Base-by-base conservation (phyloP, 2,329 filamentous ascomycete genomes). In the Scedosporium apiospermum region DNA sequence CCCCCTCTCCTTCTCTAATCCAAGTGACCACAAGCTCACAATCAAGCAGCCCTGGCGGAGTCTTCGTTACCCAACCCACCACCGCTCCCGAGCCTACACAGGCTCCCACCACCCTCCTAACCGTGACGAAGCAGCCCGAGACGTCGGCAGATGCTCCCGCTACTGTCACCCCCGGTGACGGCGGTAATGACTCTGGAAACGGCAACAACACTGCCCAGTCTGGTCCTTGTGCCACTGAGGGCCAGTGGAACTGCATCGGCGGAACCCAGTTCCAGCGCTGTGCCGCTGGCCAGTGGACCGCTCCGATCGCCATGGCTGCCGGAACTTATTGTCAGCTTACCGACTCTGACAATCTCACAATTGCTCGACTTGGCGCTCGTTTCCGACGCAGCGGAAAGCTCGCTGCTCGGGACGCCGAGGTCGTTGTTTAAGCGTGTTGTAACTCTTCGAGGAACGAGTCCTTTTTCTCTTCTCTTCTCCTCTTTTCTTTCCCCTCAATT, bases 221-320 rank as follows among this genome's bases (percentile, higher is more conserved):
- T 58, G 38, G 42, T 65, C 69, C 66, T 27, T 87, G 85, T 74
- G 72, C 69, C 41, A 63, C 73, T 3, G 83, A 87, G 67, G 85
- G 85, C 21, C 67, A 71, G 16, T 88, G 82, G 82, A 82, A 83
- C 72, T 88, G 85, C 69, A 73, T 85, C 27, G 76, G 73, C 18
- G 83, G 83, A 59, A 73, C 71, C 26, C 75, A 78, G 59, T 88
- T 85, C 77, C 84, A 87, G 73, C 83, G 83, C 63, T 88, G 85
- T 67, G 84, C 82, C n/a, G 80, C 77, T 14, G 84, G 84, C 5
- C 67, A 71, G 62, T 88, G 85, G 85, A 78, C 80, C 18, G 68
- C 67, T 5, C 65, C 76, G 46, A 75, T 81, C 64, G 67, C 72
- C 42, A 78, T 87, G 77, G 79, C 84, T 1, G 66, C 75, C 1